Conservation (phyloP, 1,139 yeast genomes). For the Protomyces inundatus region DNA sequence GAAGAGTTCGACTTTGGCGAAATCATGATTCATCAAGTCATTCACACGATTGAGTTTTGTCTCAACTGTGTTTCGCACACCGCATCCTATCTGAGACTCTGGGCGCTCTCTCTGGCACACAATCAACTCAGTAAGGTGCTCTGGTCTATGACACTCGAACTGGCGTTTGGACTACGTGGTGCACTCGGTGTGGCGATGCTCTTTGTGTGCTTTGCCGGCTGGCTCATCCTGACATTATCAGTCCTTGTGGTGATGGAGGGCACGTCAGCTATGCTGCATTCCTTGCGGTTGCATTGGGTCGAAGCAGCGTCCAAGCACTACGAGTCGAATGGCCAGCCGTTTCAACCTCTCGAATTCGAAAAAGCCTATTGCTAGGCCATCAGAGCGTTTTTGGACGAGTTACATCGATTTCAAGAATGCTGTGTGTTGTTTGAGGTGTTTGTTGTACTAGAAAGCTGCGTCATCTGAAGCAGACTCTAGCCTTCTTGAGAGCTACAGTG, state of each 20-base stretch:
- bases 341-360: constrained; percentile 69
- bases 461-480: no score
- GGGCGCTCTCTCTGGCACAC: constrained; percentile 98
- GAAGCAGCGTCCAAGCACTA: constrained; percentile 98
- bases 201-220: constrained; percentile 78
- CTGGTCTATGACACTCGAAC: constrained; percentile 91
- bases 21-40: constrained; percentile 93
- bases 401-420: no score
- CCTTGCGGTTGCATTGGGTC: constrained; percentile 96
- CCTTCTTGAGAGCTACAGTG: no score
- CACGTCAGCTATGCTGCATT: constrained; percentile 96
- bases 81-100: constrained; percentile 88
- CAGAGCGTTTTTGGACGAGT: no score
- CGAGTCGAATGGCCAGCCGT: constrained; percentile 89
- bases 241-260: constrained; percentile 97
- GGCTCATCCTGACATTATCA: constrained; percentile 88
- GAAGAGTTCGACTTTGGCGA: constrained; percentile 78
- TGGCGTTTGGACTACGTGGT: constrained; percentile 75
- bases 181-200: constrained; percentile 63
- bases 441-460: no score
- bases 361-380: no score
- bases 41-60: constrained; percentile 97
- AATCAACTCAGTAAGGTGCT: constrained; percentile 90
- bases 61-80: constrained; percentile 96
- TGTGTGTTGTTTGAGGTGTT: no score